A percentile compares a stretch with the other conserved stretches of the same genome.
These are phyloP conservation scores for Mortierella sp. DNA, from an alignment of 371 early-diverging fungal species.

Conservation along the genomic window DNA sequence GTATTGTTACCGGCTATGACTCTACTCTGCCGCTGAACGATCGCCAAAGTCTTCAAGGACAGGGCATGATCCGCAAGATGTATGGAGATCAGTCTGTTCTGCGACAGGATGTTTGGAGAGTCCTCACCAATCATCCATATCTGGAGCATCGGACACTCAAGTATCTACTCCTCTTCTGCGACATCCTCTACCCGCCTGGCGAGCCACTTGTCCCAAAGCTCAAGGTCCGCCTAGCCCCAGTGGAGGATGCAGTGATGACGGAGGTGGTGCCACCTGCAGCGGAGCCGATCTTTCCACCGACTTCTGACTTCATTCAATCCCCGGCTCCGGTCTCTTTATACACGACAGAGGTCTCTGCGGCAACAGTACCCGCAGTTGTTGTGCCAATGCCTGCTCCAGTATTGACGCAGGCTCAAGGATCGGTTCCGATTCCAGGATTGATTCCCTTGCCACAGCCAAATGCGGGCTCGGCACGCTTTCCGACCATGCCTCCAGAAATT, in stretches of 20 bases:
- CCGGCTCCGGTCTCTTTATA: background rate
- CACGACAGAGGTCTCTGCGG: background rate
- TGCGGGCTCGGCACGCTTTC: conserved; percentile 12
- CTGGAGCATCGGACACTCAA: conserved; percentile 68
- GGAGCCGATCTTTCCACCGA: conserved; percentile 5
- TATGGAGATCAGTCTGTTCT: conserved; percentile 46
- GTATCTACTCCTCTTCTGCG: conserved; percentile 67
- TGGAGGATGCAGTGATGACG: conserved; percentile 26
- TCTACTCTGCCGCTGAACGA: conserved; percentile 11
- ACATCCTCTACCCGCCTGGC: conserved; percentile 69
- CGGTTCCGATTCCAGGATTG: background rate
- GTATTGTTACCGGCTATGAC: conserved; percentile 13
- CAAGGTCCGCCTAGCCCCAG: conserved; percentile 55
- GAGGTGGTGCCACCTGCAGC: conserved; percentile 16
- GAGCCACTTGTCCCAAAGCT: conserved; percentile 64
- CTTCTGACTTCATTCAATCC: background rate
- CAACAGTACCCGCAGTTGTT: too few species aligned
- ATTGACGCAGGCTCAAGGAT: background rate
- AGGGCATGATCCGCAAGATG: conserved; percentile 24
- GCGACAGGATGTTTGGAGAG: conserved; percentile 37
- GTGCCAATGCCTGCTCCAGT: background rate
- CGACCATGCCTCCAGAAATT: conserved; percentile 29
- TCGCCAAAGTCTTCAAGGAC: conserved; percentile 6
- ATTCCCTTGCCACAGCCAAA: background rate
- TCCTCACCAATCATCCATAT: conserved; percentile 42